Percentiles rank a stretch among this genome's conserved stretches.
These are phyloP conservation scores for Sarcomyxa edulis DNA, from an alignment of 768 basidiomycete species.

Conservation along the genomic window DNA sequence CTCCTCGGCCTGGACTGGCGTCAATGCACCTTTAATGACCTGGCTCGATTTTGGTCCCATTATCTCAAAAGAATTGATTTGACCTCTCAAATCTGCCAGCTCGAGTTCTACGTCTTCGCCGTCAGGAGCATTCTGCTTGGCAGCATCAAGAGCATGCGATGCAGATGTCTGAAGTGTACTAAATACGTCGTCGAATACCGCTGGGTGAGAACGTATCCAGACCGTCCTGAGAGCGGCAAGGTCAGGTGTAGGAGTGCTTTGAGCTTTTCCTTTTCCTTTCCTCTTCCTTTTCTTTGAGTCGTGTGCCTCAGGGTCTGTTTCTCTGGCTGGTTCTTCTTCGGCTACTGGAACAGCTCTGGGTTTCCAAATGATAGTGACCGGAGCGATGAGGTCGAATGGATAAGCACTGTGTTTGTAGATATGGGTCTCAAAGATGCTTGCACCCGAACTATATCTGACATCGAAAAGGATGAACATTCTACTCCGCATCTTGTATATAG, in stretches of 20 bases:
- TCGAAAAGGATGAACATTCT: conserved; percentile 1
- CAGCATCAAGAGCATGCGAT: conserved; percentile 40
- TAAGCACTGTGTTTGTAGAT: conserved; percentile 60
- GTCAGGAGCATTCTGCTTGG: conserved; percentile 16
- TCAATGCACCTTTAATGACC: conserved; percentile 61
- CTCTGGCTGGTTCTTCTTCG: conserved; percentile 8
- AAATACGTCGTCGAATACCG: conserved; percentile 54
- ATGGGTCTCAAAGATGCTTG: conserved; percentile 59
- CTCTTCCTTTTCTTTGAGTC: conserved; percentile 24
- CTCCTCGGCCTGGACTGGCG: conserved; percentile 40
- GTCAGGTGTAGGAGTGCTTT: conserved; percentile 7
- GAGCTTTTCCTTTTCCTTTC: conserved; percentile 20
- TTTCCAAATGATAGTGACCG: conserved; percentile 72
- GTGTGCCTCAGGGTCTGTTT: conserved; percentile 13
- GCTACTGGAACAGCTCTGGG: conserved; percentile 20
- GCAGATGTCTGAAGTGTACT: conserved; percentile 44
- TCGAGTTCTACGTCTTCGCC: conserved; percentile 41
- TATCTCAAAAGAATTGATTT: conserved; percentile 80
- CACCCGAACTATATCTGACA: conserved; percentile 63
- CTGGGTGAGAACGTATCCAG: conserved; percentile 82
- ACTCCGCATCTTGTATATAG: not conserved
- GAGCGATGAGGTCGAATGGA: conserved; percentile 68
- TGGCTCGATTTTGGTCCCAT: conserved; percentile 83
- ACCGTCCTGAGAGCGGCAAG: conserved; percentile 32
- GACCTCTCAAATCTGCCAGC: conserved; percentile 65